phyloP scores from a whole-genome alignment of 768 basidiomycete genomes.

The Mycena metata region DNA sequence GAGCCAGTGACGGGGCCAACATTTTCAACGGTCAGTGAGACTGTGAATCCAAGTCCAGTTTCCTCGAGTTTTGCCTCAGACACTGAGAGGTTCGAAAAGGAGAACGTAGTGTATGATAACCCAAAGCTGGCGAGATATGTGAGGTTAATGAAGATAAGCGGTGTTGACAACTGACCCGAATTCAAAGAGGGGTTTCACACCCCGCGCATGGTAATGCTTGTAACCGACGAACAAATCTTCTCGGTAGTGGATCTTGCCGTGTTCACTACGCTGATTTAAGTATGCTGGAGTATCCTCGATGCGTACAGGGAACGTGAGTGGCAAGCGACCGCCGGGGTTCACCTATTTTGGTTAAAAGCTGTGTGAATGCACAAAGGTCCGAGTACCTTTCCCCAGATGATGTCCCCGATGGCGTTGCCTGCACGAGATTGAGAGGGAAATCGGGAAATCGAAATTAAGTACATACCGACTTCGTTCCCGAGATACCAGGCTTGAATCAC shows the following conservation, averaged over 20 bases:
- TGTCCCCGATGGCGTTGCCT: slow-evolving; percentile 75
- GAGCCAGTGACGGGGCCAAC: slow-evolving; percentile 66
- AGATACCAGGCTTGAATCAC: slow-evolving; percentile 76
- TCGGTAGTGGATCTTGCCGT: slow-evolving; percentile 62
- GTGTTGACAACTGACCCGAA: slow-evolving; percentile 65
- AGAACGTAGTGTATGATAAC: slow-evolving; percentile 82
- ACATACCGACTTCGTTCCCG: slow-evolving; percentile 65
- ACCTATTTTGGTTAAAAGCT: slow-evolving; percentile 42
- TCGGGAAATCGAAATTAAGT: background rate
- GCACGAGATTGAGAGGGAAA: background rate
- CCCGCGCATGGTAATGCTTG: slow-evolving; percentile 71
- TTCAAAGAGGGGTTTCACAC: slow-evolving; percentile 70
- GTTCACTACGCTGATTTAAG: slow-evolving; percentile 69
- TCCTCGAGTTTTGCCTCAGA: slow-evolving; percentile 45
- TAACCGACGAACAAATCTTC: slow-evolving; percentile 80
- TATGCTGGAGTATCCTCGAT: slow-evolving; percentile 75
- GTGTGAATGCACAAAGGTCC: background rate
- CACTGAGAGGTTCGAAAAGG: slow-evolving; percentile 61
- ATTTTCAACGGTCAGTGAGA: slow-evolving; percentile 68
- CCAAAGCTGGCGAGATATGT: slow-evolving; percentile 64
- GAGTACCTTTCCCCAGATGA: slow-evolving; percentile 63
- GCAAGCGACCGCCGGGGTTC: slow-evolving; percentile 72
- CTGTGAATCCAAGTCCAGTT: slow-evolving; percentile 50
- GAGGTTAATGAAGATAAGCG: slow-evolving; percentile 23
- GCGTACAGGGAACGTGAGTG: slow-evolving; percentile 70